These are phyloP conservation scores for Komagataella phaffii DNA, from an alignment of 805 yeast species.

Conservation along the genomic window DNA sequence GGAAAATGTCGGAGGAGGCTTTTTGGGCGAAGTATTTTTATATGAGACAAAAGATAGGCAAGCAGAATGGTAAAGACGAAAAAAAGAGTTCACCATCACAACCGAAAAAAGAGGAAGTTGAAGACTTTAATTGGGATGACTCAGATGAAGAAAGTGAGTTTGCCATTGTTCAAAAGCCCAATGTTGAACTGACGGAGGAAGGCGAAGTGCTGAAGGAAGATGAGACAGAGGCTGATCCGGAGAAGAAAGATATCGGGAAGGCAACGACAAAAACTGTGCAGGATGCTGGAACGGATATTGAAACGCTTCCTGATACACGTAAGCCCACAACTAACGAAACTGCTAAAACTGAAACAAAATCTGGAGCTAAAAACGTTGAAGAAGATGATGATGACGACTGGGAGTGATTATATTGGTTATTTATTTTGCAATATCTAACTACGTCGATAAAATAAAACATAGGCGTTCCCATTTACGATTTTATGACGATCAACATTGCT, in stretches of 20 bases:
- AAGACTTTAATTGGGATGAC: slow-evolving; percentile 38
- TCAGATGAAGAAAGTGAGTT: slow-evolving; percentile 31
- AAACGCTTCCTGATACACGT: background rate
- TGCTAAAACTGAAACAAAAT: background rate
- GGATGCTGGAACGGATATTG: background rate
- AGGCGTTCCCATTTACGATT: slow-evolving; percentile 65
- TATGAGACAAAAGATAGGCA: slow-evolving; percentile 35
- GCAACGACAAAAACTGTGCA: background rate
- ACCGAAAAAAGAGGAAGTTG: slow-evolving; percentile 28
- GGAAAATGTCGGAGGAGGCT: slow-evolving; percentile 34
- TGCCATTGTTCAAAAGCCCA: slow-evolving; percentile 6
- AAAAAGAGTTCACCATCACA: slow-evolving; percentile 44
- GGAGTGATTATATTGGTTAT: slow-evolving; percentile 23
- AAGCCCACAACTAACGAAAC: background rate
- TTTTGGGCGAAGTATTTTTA: slow-evolving; percentile 72
- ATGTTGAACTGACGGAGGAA: slow-evolving; percentile 3
- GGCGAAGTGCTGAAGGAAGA: slow-evolving; percentile 1
- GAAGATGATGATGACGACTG: slow-evolving; percentile 35
- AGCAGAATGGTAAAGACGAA: slow-evolving; percentile 31
- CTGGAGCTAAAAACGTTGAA: slow-evolving; percentile 4
- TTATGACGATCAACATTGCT: slow-evolving; percentile 32
- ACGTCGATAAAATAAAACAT: slow-evolving; percentile 67
- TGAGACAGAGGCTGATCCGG: slow-evolving; percentile 2
- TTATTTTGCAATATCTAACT: slow-evolving; percentile 5
- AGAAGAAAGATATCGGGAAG: slow-evolving; percentile 1